phyloP scores from a whole-genome alignment of 192 early-diverging fungal species.

The Podila clonocystis region DNA sequence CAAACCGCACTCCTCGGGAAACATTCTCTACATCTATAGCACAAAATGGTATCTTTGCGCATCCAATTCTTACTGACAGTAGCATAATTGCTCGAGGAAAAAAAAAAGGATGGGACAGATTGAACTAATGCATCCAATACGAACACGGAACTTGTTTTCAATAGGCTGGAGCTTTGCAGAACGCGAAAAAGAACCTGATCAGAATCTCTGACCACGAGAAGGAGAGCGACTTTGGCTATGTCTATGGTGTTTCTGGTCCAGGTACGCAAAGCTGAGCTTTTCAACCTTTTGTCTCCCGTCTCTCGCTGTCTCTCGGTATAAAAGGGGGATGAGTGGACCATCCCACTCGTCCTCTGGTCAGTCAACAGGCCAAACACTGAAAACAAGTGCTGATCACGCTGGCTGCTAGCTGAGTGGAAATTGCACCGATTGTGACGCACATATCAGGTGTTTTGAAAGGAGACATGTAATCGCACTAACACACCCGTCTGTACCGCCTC shows the following conservation, averaged over 20 bases:
- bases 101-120: no score
- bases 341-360: neutral
- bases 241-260: slow-evolving; percentile 98
- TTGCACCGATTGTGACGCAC: no score
- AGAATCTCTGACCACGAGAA: slow-evolving; percentile 88
- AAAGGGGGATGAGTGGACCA: neutral
- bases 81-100: neutral
- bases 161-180: slow-evolving; percentile 92
- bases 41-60: neutral
- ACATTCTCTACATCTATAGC: neutral
- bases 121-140: neutral
- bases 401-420: no score
- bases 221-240: slow-evolving; percentile 89
- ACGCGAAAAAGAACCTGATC: slow-evolving; percentile 83
- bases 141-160: neutral
- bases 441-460: no score
- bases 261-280: slow-evolving; percentile 61
- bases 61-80: neutral
- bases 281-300: neutral
- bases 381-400: no score
- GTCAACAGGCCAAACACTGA: no score
- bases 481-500: neutral
- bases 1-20: neutral
- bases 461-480: no score
- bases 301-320: neutral